These are phyloP conservation scores for Yamadazyma siamensis DNA, from an alignment of 1,139 yeast species.

Conservation along the genomic window DNA sequence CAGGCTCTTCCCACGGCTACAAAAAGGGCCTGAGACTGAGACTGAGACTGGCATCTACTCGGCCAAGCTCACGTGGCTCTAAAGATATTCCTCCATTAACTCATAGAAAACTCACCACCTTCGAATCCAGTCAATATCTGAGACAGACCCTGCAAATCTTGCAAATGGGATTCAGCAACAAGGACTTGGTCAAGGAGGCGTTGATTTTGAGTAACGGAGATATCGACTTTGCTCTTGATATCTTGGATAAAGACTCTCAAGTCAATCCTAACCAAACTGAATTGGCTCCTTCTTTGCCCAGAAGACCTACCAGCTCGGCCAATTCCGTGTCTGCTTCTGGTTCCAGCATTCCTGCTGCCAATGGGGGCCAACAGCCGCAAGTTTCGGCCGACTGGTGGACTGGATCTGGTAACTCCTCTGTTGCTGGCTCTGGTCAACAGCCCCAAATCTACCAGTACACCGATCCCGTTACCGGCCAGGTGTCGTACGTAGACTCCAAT, in stretches of 20 bases:
- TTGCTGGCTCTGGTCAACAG: slow-evolving; percentile 9
- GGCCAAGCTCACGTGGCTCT: slow-evolving; percentile 3
- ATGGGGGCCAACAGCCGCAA: slow-evolving; percentile 19
- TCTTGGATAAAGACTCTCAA: slow-evolving; percentile 39
- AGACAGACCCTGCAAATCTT: slow-evolving; percentile 36
- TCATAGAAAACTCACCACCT: slow-evolving; percentile 42
- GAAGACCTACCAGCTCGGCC: slow-evolving; percentile 28
- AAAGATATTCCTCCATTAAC: slow-evolving; percentile 29
- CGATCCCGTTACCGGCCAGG: slow-evolving; percentile 58
- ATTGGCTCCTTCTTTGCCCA: slow-evolving; percentile 46
- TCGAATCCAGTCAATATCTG: slow-evolving; percentile 40
- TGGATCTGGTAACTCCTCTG: slow-evolving; percentile 7
- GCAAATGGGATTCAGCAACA: slow-evolving; percentile 46
- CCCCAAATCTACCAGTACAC: slow-evolving; percentile 57
- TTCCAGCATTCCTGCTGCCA: slow-evolving; percentile 13
- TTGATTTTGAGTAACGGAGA: slow-evolving; percentile 46
- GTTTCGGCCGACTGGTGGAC: slow-evolving; percentile 26
- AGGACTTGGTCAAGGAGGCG: slow-evolving; percentile 49
- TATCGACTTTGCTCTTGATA: slow-evolving; percentile 46
- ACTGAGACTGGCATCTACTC: slow-evolving; percentile 24
- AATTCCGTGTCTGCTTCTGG: slow-evolving; percentile 8
- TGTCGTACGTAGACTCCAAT: slow-evolving; percentile 56
- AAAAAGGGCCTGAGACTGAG: slow-evolving; percentile 14
- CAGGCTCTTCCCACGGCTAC: slow-evolving; percentile 1
- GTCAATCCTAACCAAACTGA: slow-evolving; percentile 36